A percentile compares a stretch with the other conserved stretches of the same genome.
phyloP scores from a whole-genome alignment of 768 basidiomycete genomes.

The Amanita pseudoporphyria region DNA sequence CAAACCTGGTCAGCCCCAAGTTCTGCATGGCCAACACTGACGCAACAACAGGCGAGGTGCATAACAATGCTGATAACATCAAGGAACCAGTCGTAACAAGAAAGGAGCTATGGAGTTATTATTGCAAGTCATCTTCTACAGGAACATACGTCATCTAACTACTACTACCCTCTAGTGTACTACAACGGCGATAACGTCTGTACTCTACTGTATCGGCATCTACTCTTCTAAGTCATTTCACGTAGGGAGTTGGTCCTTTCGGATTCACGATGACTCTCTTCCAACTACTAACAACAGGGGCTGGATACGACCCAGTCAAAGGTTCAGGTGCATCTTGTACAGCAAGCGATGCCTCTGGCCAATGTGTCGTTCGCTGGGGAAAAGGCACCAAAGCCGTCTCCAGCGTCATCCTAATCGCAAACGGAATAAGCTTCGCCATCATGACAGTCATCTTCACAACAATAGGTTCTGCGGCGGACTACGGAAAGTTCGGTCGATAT shows the following conservation, averaged over 20 bases:
- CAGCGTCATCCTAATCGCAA: constrained; percentile 66
- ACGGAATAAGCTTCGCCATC: constrained; percentile 68
- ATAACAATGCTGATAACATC: constrained; percentile 12
- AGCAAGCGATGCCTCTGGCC: constrained; percentile 47
- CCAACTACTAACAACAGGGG: constrained; percentile 58
- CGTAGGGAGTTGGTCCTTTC: constrained; percentile 57
- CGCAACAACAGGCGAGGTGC: too few species aligned
- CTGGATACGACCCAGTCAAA: constrained; percentile 64
- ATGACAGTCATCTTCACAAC: constrained; percentile 82
- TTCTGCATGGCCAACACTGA: too few species aligned
- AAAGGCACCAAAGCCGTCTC: constrained; percentile 65
- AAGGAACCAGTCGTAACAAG: constrained; percentile 65
- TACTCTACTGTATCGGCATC: too few species aligned
- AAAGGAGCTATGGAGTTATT: constrained; percentile 74
- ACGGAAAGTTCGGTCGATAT: constrained; percentile 72
- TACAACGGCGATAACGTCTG: constrained; percentile 76
- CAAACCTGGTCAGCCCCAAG: too few species aligned
- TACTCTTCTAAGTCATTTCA: too few species aligned
- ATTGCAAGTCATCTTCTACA: constrained; percentile 28
- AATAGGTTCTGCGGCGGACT: constrained; percentile 66
- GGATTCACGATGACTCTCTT: constrained; percentile 68
- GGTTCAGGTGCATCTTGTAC: constrained; percentile 67
- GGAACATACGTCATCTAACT: neutral
- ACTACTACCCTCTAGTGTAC: constrained; percentile 47
- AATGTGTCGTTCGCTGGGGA: constrained; percentile 74